Evolutionary conservation across 2,329 filamentous ascomycete genomes (phyloP).

Genomic region (Corynespora cassiicola): DNA sequence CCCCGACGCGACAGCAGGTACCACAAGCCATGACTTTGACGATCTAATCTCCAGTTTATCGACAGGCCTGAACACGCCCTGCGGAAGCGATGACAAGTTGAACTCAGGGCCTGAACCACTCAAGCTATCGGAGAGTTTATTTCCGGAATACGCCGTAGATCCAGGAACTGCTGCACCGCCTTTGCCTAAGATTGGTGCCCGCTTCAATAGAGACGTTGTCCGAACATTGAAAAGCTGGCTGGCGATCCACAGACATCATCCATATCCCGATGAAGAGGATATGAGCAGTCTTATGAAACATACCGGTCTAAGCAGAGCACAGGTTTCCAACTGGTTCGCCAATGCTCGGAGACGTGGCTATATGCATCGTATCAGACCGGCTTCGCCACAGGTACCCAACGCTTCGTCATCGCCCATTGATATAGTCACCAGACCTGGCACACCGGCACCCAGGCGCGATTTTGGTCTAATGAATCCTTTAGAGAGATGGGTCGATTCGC

Average conservation of each 20-base stretch:
- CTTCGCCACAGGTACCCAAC: conserved; percentile 9
- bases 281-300: conserved; percentile 21
- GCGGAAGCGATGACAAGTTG: no score
- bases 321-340: conserved; percentile 36
- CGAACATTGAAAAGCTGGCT: conserved; percentile 32
- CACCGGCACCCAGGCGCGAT: conserved; percentile 19
- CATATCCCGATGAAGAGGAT: conserved; percentile 30
- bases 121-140: no score
- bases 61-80: no score
- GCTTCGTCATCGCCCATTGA: conserved; percentile 19
- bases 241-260: conserved; percentile 23
- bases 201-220: conserved; percentile 32
- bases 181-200: conserved; percentile 13
- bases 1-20: no score
- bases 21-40: no score
- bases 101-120: no score
- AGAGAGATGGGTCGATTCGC: conserved; percentile 36
- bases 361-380: conserved; percentile 14
- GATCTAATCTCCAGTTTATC: no score
- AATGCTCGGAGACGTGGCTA: conserved; percentile 34
- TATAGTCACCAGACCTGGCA: conserved; percentile 29
- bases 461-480: conserved; percentile 21
- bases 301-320: conserved; percentile 30
- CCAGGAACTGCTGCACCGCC: no score
- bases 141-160: no score